Percentiles rank a stretch among this genome's conserved stretches.
Evolutionary conservation across 352 stramenopile genomes (phyloP).

Genomic region (Phytophthora foliorum): DNA sequence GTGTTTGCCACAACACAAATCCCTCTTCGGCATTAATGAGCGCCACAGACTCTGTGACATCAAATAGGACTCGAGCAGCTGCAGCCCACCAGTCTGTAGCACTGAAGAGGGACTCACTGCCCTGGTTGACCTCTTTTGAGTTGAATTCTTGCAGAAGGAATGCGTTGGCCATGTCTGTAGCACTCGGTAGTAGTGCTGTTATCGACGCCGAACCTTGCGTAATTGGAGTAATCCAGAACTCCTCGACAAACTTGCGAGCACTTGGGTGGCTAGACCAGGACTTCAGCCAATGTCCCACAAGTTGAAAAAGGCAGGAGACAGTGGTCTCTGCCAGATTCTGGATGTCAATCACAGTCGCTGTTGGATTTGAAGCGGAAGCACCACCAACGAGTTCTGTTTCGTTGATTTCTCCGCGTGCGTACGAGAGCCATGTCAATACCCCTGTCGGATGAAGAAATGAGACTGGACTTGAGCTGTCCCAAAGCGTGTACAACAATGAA

Average conservation of each 20-base stretch:
- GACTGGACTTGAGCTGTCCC: constrained; percentile 42
- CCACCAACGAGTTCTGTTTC: constrained; percentile 20
- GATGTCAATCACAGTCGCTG: constrained; percentile 22
- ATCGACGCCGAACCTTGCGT: constrained; percentile 17
- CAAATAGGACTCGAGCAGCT: constrained; percentile 37
- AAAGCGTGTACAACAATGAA: constrained; percentile 48
- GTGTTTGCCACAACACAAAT: constrained; percentile 48
- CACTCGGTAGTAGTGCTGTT: constrained; percentile 15
- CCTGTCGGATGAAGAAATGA: constrained; percentile 54
- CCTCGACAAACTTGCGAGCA: constrained; percentile 59
- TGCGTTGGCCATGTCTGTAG: constrained; percentile 23
- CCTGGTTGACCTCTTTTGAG: neutral
- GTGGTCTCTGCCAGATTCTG: constrained; percentile 21
- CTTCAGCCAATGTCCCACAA: constrained; percentile 57
- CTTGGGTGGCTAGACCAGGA: constrained; percentile 64
- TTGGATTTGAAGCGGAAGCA: constrained; percentile 16
- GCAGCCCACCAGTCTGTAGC: constrained; percentile 26
- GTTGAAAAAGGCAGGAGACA: constrained; percentile 50
- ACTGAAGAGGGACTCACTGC: constrained; percentile 11
- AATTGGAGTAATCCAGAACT: constrained; percentile 50
- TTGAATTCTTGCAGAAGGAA: constrained; percentile 32
- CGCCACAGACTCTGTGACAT: constrained; percentile 38
- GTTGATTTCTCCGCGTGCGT: constrained; percentile 24
- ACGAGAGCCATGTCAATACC: constrained; percentile 40
- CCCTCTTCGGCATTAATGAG: constrained; percentile 46